Base-by-base conservation (phyloP, 2,329 filamentous ascomycete species). In the Chaetomium sp. region DNA sequence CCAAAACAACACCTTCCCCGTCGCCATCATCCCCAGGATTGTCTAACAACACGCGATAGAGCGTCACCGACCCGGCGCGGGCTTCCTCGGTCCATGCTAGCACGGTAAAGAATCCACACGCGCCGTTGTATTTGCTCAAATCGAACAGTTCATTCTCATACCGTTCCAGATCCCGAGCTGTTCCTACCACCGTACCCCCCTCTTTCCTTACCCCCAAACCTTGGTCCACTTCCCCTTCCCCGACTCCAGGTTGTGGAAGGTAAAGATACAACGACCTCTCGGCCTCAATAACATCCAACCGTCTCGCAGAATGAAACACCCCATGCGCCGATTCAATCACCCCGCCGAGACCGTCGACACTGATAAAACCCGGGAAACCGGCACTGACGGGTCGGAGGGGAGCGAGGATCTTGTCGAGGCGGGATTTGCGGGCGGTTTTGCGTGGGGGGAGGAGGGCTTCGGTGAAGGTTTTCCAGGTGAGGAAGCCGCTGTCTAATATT, bases 141-240 rank as follows among this genome's bases (percentile, higher is more conserved):
- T 62, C 59, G 33, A 63, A 63, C 32, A 63, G 59, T 47, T 62
- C 61, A 41, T 61, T 57, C 53, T 63, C 61, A 10, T 58, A 53
- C 1, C 61, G 41, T 48, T 62, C 58, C 2, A 63, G 50, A 27
- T 63, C 61, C 2, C n/a, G n/a, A n/a, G n/a, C n/a, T n/a, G n/a
- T n/a, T n/a, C n/a, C n/a, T n/a, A n/a, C n/a, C n/a, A n/a, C n/a
- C n/a, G n/a, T n/a, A n/a, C n/a, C n/a, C n/a, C n/a, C n/a, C n/a
- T n/a, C n/a, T n/a, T n/a, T n/a, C n/a, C n/a, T n/a, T n/a, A n/a
- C n/a, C n/a, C n/a, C n/a, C n/a, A n/a, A n/a, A n/a, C n/a, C n/a
- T n/a, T n/a, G n/a, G n/a, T n/a, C n/a, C n/a, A n/a, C n/a, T n/a
- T n/a, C n/a, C n/a, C n/a, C n/a, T n/a, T n/a, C n/a, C n/a, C n/a